Evolutionary conservation across 2,329 filamentous ascomycete genomes (phyloP).

Genomic region (Corniculantispora saksenae): DNA sequence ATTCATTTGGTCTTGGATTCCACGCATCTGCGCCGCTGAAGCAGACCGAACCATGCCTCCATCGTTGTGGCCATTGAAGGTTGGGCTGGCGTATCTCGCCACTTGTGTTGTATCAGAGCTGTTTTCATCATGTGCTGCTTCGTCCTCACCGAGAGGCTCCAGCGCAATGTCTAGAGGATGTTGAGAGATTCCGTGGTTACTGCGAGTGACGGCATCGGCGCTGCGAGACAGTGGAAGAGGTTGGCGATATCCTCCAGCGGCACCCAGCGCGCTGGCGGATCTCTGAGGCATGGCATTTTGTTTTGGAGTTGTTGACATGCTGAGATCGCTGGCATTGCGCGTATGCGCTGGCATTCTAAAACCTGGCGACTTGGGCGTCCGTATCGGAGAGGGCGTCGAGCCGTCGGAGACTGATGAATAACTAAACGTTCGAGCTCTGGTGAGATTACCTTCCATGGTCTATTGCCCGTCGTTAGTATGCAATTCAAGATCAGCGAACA

Average conservation of each 20-base stretch:
- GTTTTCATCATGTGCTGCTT: conserved; percentile 35
- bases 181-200: conserved; percentile 41
- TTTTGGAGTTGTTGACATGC: conserved; percentile 23
- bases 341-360: conserved; percentile 25
- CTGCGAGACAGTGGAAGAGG: conserved; percentile 46
- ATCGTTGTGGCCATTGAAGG: conserved; percentile 42
- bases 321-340: conserved; percentile 36
- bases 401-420: conserved; percentile 44
- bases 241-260: conserved; percentile 59
- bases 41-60: conserved; percentile 62
- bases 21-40: conserved; percentile 72
- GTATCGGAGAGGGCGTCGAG: conserved; percentile 55
- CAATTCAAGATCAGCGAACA: neutral
- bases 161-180: conserved; percentile 46
- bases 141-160: conserved; percentile 57
- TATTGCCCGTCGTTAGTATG: conserved; percentile 37
- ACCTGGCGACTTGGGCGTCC: conserved; percentile 31
- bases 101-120: conserved; percentile 35
- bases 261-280: conserved; percentile 64
- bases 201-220: conserved; percentile 39
- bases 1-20: conserved; percentile 80
- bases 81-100: conserved; percentile 47
- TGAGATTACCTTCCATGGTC: conserved; percentile 93
- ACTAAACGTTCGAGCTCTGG: conserved; percentile 70
- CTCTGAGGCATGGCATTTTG: conserved; percentile 47